These are phyloP conservation scores for Auricularia heimuer DNA, from an alignment of 768 basidiomycete species.

Conservation along the genomic window DNA sequence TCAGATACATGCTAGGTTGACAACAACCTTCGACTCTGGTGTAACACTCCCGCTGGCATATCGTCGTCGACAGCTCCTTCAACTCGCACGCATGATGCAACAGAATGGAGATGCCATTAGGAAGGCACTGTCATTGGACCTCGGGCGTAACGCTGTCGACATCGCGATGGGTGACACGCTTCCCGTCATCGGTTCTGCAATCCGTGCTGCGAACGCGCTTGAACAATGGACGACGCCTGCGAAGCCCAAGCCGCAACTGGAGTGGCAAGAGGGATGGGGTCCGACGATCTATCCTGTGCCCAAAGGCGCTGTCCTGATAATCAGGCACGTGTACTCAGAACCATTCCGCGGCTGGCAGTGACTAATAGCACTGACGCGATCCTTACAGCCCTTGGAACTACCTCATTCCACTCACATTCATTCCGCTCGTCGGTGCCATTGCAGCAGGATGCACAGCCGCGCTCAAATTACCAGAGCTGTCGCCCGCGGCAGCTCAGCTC, in stretches of 20 bases:
- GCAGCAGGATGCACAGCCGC: constrained; percentile 20
- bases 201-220: constrained; percentile 14
- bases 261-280: constrained; percentile 14
- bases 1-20: constrained; percentile 11
- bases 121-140: constrained; percentile 14
- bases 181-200: constrained; percentile 10
- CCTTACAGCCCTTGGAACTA: constrained; percentile 6
- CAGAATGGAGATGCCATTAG: constrained; percentile 16
- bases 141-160: constrained; percentile 17
- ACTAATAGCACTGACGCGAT: background rate
- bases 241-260: constrained; percentile 8
- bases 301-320: constrained; percentile 18
- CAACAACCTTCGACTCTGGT: constrained; percentile 14
- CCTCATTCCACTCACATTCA: constrained; percentile 3
- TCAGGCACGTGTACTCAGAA: constrained; percentile 4
- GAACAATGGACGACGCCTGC: constrained; percentile 17
- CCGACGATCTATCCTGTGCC: constrained; percentile 15
- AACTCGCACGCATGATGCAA: constrained; percentile 16
- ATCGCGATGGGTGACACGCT: constrained; percentile 13
- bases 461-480: constrained; percentile 23
- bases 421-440: constrained; percentile 17
- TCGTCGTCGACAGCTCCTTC: constrained; percentile 18
- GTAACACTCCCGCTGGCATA: constrained; percentile 16
- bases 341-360: background rate
- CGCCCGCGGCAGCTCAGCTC: constrained; percentile 11